Conservation (phyloP, 768 basidiomycete species). For the Daedaleopsis nitida region DNA sequence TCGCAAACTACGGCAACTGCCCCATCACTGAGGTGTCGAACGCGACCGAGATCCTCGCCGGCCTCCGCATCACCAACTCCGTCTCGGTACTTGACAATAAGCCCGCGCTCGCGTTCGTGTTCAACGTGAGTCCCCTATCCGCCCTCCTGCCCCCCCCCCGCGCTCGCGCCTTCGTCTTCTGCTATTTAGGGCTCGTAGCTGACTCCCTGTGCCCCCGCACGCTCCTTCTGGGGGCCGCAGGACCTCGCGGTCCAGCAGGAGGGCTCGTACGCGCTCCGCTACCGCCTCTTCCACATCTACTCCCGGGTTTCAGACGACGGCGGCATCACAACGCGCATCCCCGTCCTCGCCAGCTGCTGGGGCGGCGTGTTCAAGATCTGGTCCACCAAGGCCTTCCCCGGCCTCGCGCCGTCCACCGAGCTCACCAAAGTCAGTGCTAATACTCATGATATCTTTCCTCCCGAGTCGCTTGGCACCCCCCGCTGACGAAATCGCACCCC, state of each 20-base stretch:
- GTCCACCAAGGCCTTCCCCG: constrained; percentile 72
- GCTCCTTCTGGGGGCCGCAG: constrained; percentile 31
- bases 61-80: constrained; percentile 48
- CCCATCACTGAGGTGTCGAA: constrained; percentile 52
- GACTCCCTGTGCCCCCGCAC: not conserved
- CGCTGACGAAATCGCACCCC: too few species aligned
- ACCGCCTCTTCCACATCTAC: constrained; percentile 62
- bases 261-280: constrained; percentile 64
- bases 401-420: constrained; percentile 63
- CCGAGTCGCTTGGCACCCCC: not conserved
- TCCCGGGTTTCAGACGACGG: not conserved
- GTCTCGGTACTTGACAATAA: constrained; percentile 42
- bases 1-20: constrained; percentile 44
- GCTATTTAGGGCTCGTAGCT: too few species aligned
- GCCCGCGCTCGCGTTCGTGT: constrained; percentile 60
- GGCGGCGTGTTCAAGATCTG: constrained; percentile 68
- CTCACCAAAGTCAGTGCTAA: constrained; percentile 62
- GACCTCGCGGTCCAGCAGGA: constrained; percentile 69
- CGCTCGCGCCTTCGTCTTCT: too few species aligned
- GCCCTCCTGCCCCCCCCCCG: too few species aligned
- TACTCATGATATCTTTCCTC: not conserved
- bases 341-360: constrained; percentile 63
- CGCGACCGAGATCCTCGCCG: constrained; percentile 54
- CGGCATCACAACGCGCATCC: constrained; percentile 21
- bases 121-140: constrained; percentile 42